phyloP scores from a whole-genome alignment of 805 yeast genomes.

The Wickerhamomyces chambardii region DNA sequence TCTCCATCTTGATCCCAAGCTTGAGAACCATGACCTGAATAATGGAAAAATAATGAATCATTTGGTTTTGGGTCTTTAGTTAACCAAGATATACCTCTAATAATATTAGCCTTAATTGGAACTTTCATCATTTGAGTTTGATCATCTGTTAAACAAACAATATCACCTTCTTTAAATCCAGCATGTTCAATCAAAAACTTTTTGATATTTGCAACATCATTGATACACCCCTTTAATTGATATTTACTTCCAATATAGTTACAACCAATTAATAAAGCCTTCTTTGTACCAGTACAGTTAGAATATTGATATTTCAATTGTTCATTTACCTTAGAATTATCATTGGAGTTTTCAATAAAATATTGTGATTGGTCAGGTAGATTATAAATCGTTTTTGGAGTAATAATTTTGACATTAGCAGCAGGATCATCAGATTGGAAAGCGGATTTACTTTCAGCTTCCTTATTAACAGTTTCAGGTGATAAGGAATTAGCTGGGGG shows the following conservation, averaged over 20 bases:
- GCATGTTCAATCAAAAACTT: slow-evolving; percentile 28
- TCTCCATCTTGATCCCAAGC: slow-evolving; percentile 62
- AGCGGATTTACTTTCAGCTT: not conserved
- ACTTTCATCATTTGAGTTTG: slow-evolving; percentile 34
- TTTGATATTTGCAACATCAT: slow-evolving; percentile 51
- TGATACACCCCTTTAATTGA: slow-evolving; percentile 69
- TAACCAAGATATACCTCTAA: slow-evolving; percentile 78
- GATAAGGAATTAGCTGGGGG: not conserved
- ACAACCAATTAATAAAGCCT: slow-evolving; percentile 72
- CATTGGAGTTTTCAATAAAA: slow-evolving; percentile 2
- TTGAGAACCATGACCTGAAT: slow-evolving; percentile 84
- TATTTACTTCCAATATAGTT: slow-evolving; percentile 63
- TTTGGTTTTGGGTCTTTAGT: slow-evolving; percentile 66
- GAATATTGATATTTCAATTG: slow-evolving; percentile 44
- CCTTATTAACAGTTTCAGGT: not conserved
- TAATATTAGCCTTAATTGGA: slow-evolving; percentile 64
- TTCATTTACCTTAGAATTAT: slow-evolving; percentile 5
- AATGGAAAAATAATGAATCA: slow-evolving; percentile 75
- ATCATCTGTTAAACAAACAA: slow-evolving; percentile 55
- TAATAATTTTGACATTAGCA: no score
- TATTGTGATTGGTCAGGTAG: not conserved
- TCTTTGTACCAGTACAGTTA: slow-evolving; percentile 60
- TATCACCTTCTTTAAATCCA: slow-evolving; percentile 45
- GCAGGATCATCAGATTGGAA: not conserved
- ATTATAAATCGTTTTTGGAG: not conserved